Conservation (phyloP, 306 rosid species). For the Dryas drummondii region DNA sequence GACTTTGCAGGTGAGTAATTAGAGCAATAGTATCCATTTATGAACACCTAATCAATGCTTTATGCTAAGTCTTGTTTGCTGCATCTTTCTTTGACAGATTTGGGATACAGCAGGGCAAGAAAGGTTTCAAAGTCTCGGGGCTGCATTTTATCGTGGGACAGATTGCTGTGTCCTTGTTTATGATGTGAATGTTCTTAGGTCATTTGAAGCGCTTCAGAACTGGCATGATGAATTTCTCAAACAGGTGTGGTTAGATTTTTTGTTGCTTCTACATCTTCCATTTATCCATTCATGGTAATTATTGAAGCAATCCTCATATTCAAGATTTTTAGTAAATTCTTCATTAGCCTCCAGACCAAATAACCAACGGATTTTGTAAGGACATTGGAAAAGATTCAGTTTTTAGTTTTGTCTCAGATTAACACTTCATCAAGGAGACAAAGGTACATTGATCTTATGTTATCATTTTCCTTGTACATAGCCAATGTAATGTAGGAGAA, state of each 20-base stretch:
- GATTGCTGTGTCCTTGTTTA: slow-evolving; percentile 92
- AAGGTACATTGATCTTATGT: too few relatives aligned
- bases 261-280: not conserved
- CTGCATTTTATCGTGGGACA: slow-evolving; percentile 88
- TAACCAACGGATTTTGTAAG: too few relatives aligned
- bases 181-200: slow-evolving; percentile 61
- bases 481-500: too few relatives aligned
- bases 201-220: slow-evolving; percentile 71
- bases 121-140: slow-evolving; percentile 80
- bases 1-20: slow-evolving; percentile 70
- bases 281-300: not conserved
- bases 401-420: too few relatives aligned
- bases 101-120: slow-evolving; percentile 99
- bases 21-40: not conserved
- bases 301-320: too few relatives aligned
- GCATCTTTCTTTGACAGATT: slow-evolving; percentile 46
- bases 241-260: slow-evolving; percentile 49
- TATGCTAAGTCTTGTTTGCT: slow-evolving; percentile 4
- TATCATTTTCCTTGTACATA: too few relatives aligned
- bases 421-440: too few relatives aligned
- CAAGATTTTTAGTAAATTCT: too few relatives aligned
- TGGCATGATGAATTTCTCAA: slow-evolving; percentile 88
- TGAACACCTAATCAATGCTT: not conserved
- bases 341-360: too few relatives aligned
- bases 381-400: too few relatives aligned